Percentiles rank a stretch among this genome's conserved stretches.
phyloP scores from a whole-genome alignment of 176 grass and related monocot genomes.

The Ensete glaucum region DNA sequence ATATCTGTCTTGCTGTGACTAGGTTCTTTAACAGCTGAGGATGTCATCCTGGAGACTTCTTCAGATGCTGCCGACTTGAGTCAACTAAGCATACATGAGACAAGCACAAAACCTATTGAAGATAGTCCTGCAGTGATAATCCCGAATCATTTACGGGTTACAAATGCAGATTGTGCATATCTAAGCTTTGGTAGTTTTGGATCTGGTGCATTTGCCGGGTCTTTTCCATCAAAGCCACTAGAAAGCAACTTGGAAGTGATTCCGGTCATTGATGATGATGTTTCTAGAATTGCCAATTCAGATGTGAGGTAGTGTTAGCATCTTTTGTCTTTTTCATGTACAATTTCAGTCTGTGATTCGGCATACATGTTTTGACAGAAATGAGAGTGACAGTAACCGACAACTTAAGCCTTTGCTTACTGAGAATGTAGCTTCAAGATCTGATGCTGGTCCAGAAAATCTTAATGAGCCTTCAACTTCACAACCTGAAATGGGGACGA shows the following conservation, averaged over 20 bases:
- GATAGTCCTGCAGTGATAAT: conserved; percentile 97
- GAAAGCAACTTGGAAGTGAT: conserved; percentile 37
- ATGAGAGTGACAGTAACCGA: conserved; percentile 53
- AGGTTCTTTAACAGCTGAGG: conserved; percentile 43
- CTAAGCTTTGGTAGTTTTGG: conserved; percentile 95
- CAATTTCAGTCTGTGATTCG: conserved; percentile 13
- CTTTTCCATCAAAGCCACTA: conserved; percentile 46
- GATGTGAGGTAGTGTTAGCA: conserved; percentile 45
- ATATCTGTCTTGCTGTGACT: conserved; percentile 1
- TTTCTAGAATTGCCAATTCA: conserved; percentile 38
- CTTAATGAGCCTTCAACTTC: conserved; percentile 60
- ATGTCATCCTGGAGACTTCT: conserved; percentile 33
- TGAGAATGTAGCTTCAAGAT: conserved; percentile 41
- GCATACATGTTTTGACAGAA: conserved; percentile 38
- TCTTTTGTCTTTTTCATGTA: conserved; percentile 1
- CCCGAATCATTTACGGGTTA: conserved; percentile 87
- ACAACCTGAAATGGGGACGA: conserved; percentile 52
- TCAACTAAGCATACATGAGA: conserved; percentile 57
- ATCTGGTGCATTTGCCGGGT: conserved; percentile 89
- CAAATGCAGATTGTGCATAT: conserved; percentile 64
- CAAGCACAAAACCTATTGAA: conserved; percentile 31
- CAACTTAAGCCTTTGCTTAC: conserved; percentile 29
- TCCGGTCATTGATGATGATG: conserved; percentile 37
- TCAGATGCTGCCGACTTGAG: conserved; percentile 48
- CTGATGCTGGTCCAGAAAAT: conserved; percentile 45